A percentile compares a stretch with the other conserved stretches of the same genome.
Conservation (phyloP, 176 grass and related monocot species). For the Carex scoparia region DNA sequence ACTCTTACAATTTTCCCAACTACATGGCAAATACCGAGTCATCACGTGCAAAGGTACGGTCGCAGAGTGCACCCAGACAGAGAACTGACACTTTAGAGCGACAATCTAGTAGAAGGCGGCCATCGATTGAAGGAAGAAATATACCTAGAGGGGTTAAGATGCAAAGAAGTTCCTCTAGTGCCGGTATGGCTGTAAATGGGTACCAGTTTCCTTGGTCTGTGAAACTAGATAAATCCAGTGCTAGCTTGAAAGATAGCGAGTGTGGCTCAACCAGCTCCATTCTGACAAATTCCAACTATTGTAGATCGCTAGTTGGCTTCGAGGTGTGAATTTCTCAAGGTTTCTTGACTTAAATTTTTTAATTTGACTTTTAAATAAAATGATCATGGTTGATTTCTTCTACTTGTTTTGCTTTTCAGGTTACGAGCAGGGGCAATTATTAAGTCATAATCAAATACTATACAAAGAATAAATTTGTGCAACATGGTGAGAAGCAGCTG, state of each 20-base stretch:
- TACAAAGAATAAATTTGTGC: background rate
- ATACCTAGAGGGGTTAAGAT: slow-evolving; percentile 51
- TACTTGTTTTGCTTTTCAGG: slow-evolving; percentile 23
- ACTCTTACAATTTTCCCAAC: slow-evolving; percentile 42
- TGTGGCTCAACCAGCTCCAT: slow-evolving; percentile 78
- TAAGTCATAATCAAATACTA: slow-evolving; percentile 19
- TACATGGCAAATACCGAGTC: slow-evolving; percentile 90
- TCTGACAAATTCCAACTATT: slow-evolving; percentile 53
- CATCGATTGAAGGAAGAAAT: slow-evolving; percentile 35
- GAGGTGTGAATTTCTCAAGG: slow-evolving; percentile 33
- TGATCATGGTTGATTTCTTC: slow-evolving; percentile 7
- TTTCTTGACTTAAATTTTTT: background rate
- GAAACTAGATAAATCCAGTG: slow-evolving; percentile 61
- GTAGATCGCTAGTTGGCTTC: slow-evolving; percentile 52
- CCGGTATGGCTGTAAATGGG: slow-evolving; percentile 35
- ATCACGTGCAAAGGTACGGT: slow-evolving; percentile 65
- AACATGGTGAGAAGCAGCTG: background rate
- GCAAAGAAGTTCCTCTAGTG: slow-evolving; percentile 77
- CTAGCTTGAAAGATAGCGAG: slow-evolving; percentile 72
- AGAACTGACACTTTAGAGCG: slow-evolving; percentile 53
- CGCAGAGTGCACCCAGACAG: slow-evolving; percentile 80
- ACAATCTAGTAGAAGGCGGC: slow-evolving; percentile 51
- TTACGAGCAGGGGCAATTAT: slow-evolving; percentile 35
- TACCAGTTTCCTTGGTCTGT: slow-evolving; percentile 52
- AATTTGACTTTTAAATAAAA: background rate